A percentile compares a stretch with the other conserved stretches of the same genome.
phyloP scores from a whole-genome alignment of 345 rosid genomes.

The Pugionium dolabratum region DNA sequence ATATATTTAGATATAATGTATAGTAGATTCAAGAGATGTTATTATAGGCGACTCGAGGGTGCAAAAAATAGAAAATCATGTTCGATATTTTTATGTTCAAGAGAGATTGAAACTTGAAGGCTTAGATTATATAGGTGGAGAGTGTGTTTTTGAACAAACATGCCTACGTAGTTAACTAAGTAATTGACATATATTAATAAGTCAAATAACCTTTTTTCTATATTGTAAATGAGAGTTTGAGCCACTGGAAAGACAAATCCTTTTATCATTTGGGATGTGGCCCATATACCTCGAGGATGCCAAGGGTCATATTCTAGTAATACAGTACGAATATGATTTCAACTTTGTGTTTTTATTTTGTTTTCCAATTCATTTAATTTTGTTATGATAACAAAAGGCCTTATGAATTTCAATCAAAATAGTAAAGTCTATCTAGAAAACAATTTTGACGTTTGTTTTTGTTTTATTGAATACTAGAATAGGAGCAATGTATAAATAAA shows the following conservation, averaged over 20 bases:
- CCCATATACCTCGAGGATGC: conserved; percentile 26
- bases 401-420: too few relatives aligned
- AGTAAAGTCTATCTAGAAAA: too few relatives aligned
- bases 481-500: too few relatives aligned
- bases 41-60: not conserved
- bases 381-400: not conserved
- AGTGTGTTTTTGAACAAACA: conserved; percentile 5
- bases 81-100: too few relatives aligned
- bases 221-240: conserved; percentile 5
- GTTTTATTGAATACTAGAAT: too few relatives aligned
- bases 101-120: conserved; percentile 14
- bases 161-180: conserved; percentile 3
- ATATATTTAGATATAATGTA: not conserved
- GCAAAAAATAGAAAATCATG: conserved; percentile 12
- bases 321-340: conserved; percentile 29
- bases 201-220: conserved; percentile 5
- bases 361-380: not conserved
- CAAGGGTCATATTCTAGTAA: conserved; percentile 14
- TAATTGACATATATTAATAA: conserved; percentile 14
- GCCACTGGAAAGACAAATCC: conserved; percentile 22
- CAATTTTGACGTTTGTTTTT: too few relatives aligned
- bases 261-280: conserved; percentile 27
- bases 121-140: conserved; percentile 22
- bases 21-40: not conserved
- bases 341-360: not conserved